phyloP scores from a whole-genome alignment of 768 basidiomycete genomes.

The Collybia mongolica region DNA sequence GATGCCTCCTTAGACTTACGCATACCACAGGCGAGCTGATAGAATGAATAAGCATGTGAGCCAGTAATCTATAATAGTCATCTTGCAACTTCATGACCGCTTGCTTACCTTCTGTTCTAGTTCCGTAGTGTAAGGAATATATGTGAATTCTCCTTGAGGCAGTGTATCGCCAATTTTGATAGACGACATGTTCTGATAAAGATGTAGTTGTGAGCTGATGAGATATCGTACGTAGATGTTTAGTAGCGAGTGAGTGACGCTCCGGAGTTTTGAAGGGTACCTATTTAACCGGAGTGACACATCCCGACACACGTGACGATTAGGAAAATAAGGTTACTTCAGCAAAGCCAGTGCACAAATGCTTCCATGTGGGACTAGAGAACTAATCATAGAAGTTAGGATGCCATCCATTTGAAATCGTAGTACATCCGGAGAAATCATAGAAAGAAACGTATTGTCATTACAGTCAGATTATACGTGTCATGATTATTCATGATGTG shows the following conservation, averaged over 20 bases:
- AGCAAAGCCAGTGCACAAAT: too few relatives aligned
- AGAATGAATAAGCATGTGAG: not conserved
- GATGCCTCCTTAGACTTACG: conserved; percentile 40
- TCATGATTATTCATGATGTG: too few relatives aligned
- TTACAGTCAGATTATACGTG: too few relatives aligned
- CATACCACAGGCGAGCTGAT: conserved; percentile 59
- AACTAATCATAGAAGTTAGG: not conserved
- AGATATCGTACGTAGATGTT: not conserved
- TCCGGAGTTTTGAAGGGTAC: not conserved
- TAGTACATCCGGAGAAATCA: too few relatives aligned
- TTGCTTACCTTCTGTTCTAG: conserved; percentile 58
- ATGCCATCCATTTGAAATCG: too few relatives aligned
- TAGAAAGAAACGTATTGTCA: too few relatives aligned
- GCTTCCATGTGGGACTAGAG: too few relatives aligned
- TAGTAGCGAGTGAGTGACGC: not conserved
- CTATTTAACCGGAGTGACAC: not conserved
- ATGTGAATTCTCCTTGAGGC: conserved; percentile 38
- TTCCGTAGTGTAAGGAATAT: conserved; percentile 60
- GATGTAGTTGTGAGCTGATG: not conserved
- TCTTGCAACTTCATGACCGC: not conserved
- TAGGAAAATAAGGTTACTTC: not conserved
- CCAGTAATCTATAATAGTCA: not conserved
- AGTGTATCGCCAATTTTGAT: conserved; percentile 38
- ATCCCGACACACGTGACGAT: not conserved
- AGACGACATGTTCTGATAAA: conserved; percentile 20